These are phyloP conservation scores for Botrytis medusae DNA, from an alignment of 2,329 filamentous ascomycete genomes.

Conservation along the genomic window DNA sequence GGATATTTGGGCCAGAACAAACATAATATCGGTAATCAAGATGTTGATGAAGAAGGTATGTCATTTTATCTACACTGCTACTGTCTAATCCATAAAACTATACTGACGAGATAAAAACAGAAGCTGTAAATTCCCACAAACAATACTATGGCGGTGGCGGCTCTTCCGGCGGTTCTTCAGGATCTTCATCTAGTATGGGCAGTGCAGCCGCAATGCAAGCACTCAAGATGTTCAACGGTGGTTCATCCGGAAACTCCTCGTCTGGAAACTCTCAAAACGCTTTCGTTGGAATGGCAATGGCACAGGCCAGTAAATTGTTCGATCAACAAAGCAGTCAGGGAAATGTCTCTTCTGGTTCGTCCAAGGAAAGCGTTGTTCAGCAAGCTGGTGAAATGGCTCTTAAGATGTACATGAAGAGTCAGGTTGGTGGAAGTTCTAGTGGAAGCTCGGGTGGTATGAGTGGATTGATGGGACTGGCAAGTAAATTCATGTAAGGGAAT, in stretches of 20 bases:
- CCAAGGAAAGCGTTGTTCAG: conserved; percentile 78
- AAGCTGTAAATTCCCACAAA: conserved; percentile 74
- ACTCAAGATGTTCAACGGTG: conserved; percentile 72
- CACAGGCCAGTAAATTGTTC: conserved; percentile 74
- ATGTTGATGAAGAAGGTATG: conserved; percentile 56
- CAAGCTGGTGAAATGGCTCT: conserved; percentile 82
- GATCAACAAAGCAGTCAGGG: conserved; percentile 57
- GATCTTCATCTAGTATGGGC: conserved; percentile 59
- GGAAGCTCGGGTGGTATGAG: conserved; percentile 43
- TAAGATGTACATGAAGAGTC: conserved; percentile 86
- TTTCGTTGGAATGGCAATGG: conserved; percentile 84
- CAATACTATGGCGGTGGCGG: conserved; percentile 63
- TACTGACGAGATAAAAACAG: conserved; percentile 39
- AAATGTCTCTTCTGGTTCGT: conserved; percentile 56
- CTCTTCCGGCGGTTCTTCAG: conserved; percentile 46
- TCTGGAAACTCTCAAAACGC: conserved; percentile 65
- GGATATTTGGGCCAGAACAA: conserved; percentile 55
- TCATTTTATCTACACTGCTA: background rate
- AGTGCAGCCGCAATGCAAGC: conserved; percentile 78
- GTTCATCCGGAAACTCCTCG: conserved; percentile 47
- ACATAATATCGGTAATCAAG: conserved; percentile 49
- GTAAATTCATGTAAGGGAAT: conserved; percentile 54
- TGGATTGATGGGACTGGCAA: conserved; percentile 53
- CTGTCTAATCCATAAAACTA: background rate
- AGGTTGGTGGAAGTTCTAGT: conserved; percentile 51